Base-by-base conservation (phyloP, 441 rosid genomes). In the Manihot esculenta region DNA sequence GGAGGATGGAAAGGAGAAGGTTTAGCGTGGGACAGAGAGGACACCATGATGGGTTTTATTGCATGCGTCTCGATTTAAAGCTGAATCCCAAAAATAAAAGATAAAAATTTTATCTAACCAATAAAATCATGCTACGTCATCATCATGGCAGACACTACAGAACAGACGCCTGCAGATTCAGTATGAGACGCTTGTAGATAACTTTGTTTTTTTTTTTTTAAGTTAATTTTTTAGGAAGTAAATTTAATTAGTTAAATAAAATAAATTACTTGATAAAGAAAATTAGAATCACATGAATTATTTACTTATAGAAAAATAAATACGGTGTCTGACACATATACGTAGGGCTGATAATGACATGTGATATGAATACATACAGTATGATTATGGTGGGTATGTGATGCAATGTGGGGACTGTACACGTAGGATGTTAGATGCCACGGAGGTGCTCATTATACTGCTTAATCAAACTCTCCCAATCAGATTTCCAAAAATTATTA, bases 1-100 rank as follows among this genome's bases (percentile, higher is more conserved):
- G 79, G 83, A 81, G 66, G 83, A 82, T 68, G 57, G 58, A 42
- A 35, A 62, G 72, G 56, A 72, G 42, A 38, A 38, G 42, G 47
- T 81, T 80, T 90, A 86, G 88, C 80, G 42, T 38, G 86, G 84
- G 87, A 60, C 88, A 84, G 76, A 77, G 87, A 86, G 85, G 85
- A 79, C 96, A 90, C 78, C 81, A 92, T 92, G 78, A 88, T 89
- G 86, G 79, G 75, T 74, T 80, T 77, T 75, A n/a, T 80, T 84
- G 98, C 98, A 90, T 87, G 98, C 98, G 93, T 79, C 89, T 86
- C 82, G 82, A 67, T 79, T 87, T 82, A 78, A 83, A 82, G 85
- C 85, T 79, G 70, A 77, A 38, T 80, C 7, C 51, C 65, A 48
- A n/a, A 62, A 56, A 14, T 10, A 45, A 1, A 14, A 57, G 15